A percentile compares a stretch with the other conserved stretches of the same genome.
These are phyloP conservation scores for Beauveria sp. DNA, from an alignment of 2,329 filamentous ascomycete genomes.

Conservation along the genomic window DNA sequence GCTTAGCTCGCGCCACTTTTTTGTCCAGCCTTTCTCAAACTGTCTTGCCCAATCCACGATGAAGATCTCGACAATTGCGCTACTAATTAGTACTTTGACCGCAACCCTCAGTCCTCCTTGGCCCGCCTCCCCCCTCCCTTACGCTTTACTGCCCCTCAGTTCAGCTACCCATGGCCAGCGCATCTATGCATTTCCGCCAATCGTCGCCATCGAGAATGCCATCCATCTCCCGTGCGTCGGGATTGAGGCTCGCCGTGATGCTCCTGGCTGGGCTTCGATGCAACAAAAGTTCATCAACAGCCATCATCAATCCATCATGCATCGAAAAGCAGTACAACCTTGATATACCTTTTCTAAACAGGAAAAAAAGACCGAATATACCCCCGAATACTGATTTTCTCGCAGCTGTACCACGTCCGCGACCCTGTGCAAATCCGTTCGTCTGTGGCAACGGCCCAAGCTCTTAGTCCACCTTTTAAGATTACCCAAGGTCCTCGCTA, in stretches of 20 bases:
- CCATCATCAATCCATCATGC: neutral
- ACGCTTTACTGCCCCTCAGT: neutral
- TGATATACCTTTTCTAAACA: too few relatives aligned
- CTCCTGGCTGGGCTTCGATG: neutral
- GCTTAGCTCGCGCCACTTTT: neutral
- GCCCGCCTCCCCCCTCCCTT: neutral
- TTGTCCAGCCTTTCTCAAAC: neutral
- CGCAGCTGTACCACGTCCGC: neutral
- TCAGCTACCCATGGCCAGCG: neutral
- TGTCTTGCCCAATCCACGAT: neutral
- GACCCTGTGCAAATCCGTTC: neutral
- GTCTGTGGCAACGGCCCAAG: neutral
- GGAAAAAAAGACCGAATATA: too few relatives aligned
- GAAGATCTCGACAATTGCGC: constrained; percentile 10
- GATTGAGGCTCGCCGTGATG: neutral
- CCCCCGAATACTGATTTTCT: neutral
- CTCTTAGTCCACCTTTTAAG: constrained; percentile 11
- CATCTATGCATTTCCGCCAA: neutral
- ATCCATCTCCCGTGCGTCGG: neutral
- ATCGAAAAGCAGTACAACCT: neutral
- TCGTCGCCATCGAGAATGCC: neutral
- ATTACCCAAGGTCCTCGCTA: neutral
- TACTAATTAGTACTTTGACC: neutral
- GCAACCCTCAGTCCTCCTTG: neutral
- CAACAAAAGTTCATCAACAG: neutral